Conservation (phyloP, 2,329 filamentous ascomycete species). For the Nemania sp. region DNA sequence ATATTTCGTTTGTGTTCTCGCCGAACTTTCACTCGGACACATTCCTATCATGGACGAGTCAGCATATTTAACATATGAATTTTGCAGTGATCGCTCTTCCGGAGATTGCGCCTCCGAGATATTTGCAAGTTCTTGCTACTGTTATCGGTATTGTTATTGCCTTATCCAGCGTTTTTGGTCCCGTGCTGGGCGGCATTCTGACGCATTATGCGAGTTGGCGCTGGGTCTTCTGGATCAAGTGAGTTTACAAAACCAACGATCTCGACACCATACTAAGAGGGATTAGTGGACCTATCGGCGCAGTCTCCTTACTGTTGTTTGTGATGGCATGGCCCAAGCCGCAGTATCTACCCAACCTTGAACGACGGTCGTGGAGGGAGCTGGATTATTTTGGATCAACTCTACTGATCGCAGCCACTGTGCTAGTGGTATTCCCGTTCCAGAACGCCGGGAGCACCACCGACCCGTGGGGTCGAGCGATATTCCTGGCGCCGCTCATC, state of each 20-base stretch:
- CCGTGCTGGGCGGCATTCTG: constrained; percentile 55
- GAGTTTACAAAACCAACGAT: constrained; percentile 31
- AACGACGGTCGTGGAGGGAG: constrained; percentile 51
- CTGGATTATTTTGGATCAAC: constrained; percentile 59
- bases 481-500: constrained; percentile 50
- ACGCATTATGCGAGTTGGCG: constrained; percentile 56
- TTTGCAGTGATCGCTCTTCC: constrained; percentile 54
- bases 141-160: constrained; percentile 56
- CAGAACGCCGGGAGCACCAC: constrained; percentile 51
- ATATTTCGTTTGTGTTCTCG: background rate
- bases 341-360: constrained; percentile 45
- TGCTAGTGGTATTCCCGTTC: constrained; percentile 62
- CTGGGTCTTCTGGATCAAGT: constrained; percentile 66
- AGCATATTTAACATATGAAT: constrained; percentile 3
- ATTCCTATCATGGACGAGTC: background rate
- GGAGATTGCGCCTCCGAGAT: constrained; percentile 51
- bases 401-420: constrained; percentile 57
- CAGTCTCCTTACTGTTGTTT: constrained; percentile 52
- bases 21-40: background rate
- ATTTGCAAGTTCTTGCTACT: constrained; percentile 50
- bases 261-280: constrained; percentile 29
- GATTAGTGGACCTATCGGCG: constrained; percentile 56
- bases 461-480: constrained; percentile 47
- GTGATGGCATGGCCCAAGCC: constrained; percentile 54
- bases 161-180: constrained; percentile 55